phyloP scores from a whole-genome alignment of 2,329 filamentous ascomycete species.

The Paecilomyces sp. region DNA sequence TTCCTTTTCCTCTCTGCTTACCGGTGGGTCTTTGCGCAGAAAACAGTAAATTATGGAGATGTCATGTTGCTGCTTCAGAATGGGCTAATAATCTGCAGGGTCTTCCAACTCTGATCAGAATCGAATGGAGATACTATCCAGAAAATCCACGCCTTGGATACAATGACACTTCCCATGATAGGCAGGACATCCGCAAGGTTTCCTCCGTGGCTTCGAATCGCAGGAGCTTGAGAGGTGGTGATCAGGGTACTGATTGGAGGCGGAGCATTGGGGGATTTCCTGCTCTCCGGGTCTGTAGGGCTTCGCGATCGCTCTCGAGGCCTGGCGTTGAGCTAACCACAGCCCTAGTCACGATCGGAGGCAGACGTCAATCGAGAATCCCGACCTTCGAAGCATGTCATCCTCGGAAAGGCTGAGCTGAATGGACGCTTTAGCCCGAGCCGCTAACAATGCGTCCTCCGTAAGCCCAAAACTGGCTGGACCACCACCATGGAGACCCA shows the following conservation, averaged over 20 bases:
- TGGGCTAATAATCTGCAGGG: not conserved
- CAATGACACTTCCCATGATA: not conserved
- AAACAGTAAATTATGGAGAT: not conserved
- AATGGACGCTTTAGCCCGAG: not conserved
- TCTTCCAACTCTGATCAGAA: not conserved
- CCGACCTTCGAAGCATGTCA: not conserved
- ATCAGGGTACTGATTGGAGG: not conserved
- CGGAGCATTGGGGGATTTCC: not conserved
- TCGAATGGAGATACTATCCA: not conserved
- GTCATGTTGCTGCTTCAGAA: not conserved
- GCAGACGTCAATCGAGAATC: not conserved
- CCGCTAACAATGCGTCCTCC: not conserved
- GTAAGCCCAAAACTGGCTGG: not conserved
- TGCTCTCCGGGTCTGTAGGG: not conserved
- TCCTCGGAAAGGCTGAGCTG: not conserved
- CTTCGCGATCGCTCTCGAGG: not conserved
- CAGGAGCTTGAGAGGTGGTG: not conserved
- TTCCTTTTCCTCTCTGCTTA: not conserved
- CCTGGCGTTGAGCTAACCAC: slow-evolving; percentile 1
- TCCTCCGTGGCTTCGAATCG: not conserved
- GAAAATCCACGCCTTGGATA: not conserved
- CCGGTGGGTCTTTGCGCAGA: not conserved
- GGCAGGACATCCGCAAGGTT: not conserved
- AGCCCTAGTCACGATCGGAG: not conserved
- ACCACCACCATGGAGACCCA: not conserved